These are phyloP conservation scores for Colletotrichum gloeosporioides DNA, from an alignment of 2,329 filamentous ascomycete species.

Conservation along the genomic window DNA sequence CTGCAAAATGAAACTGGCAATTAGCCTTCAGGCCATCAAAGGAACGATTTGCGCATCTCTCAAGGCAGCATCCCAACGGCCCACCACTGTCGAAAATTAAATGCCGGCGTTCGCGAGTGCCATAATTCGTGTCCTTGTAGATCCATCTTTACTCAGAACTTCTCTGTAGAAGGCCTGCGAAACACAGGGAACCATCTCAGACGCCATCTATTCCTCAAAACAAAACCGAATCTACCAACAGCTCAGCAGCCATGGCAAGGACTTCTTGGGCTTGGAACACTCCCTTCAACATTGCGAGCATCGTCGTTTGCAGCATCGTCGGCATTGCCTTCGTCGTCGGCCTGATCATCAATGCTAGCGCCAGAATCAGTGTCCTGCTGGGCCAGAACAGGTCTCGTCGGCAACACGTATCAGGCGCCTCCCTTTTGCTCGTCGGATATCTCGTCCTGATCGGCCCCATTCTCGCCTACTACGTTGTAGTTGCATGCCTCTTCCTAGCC, in stretches of 20 bases:
- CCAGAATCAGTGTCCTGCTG: neutral
- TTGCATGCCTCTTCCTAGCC: neutral
- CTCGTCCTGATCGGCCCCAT: neutral
- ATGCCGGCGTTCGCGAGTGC: neutral
- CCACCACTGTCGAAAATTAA: neutral
- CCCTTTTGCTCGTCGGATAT: neutral
- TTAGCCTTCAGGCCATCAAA: neutral
- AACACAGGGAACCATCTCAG: neutral
- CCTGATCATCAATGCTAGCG: neutral
- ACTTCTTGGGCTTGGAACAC: neutral
- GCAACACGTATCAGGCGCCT: neutral
- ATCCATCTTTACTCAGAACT: neutral
- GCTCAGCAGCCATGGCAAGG: neutral
- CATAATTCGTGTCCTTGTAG: neutral
- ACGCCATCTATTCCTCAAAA: neutral
- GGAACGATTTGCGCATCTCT: neutral
- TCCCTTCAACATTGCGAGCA: neutral
- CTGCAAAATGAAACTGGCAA: neutral
- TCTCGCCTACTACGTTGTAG: neutral
- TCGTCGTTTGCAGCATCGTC: neutral
- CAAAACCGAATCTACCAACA: neutral
- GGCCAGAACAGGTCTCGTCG: neutral
- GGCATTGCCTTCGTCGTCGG: neutral
- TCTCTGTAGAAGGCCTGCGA: neutral
- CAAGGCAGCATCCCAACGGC: neutral